These are phyloP conservation scores for Agrocybe chaxingu DNA, from an alignment of 768 basidiomycete genomes.

Conservation along the genomic window DNA sequence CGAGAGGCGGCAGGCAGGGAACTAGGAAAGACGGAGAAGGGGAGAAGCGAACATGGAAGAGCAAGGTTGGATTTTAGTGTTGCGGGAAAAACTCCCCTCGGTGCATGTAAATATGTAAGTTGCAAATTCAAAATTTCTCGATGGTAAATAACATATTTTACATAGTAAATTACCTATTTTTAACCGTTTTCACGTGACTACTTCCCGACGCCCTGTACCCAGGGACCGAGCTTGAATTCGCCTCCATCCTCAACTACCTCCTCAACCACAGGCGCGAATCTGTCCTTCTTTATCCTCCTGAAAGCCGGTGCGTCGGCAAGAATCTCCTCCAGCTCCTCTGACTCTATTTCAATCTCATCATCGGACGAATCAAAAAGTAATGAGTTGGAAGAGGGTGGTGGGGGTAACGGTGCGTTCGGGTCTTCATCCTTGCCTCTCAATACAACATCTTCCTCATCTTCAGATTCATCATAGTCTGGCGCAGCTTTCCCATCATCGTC, in stretches of 20 bases:
- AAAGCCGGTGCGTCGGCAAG: conserved; percentile 11
- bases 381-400: not conserved
- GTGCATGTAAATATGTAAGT: conserved; percentile 9
- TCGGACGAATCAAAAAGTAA: conserved; percentile 10
- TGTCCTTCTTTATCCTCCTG: not conserved
- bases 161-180: not conserved
- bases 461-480: conserved; percentile 17
- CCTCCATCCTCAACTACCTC: conserved; percentile 9
- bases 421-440: not conserved
- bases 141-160: too few relatives aligned
- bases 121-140: not conserved
- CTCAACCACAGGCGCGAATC: not conserved
- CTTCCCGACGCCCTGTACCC: conserved; percentile 9
- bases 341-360: conserved; percentile 8
- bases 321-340: conserved; percentile 12
- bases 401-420: not conserved
- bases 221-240: conserved; percentile 10
- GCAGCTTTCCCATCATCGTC: conserved; percentile 3
- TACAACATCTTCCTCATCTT: conserved; percentile 11
- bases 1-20: too few relatives aligned
- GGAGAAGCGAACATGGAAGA: too few relatives aligned
- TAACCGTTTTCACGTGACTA: not conserved
- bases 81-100: conserved; percentile 3
- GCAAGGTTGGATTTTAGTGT: too few relatives aligned
- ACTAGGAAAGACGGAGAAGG: too few relatives aligned